Percentiles rank a stretch among this genome's conserved stretches.
phyloP scores from a whole-genome alignment of 1,284 basidiomycete genomes.

The Ganoderma leucocontextum region DNA sequence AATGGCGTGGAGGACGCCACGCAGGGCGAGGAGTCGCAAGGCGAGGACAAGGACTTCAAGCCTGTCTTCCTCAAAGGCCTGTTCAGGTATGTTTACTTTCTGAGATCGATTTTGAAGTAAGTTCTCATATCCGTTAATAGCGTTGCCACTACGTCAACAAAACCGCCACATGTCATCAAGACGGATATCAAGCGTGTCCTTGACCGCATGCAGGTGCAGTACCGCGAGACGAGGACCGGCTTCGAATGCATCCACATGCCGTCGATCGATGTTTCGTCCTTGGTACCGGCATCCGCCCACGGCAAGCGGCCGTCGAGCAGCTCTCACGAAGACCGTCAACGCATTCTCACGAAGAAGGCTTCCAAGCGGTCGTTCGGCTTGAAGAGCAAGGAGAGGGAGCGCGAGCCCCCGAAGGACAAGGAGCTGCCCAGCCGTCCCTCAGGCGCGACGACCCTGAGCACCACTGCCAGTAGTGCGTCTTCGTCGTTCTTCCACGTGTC shows the following conservation, averaged over 20 bases:
- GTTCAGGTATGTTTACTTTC: conserved; percentile 69
- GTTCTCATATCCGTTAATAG: conserved; percentile 46
- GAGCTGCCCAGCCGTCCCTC: conserved; percentile 61
- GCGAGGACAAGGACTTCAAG: conserved; percentile 77
- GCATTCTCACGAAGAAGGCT: conserved; percentile 73
- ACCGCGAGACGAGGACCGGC: conserved; percentile 89
- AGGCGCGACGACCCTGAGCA: conserved; percentile 58
- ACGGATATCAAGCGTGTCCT: conserved; percentile 88
- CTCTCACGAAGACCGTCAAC: conserved; percentile 59
- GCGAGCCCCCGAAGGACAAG: conserved; percentile 51
- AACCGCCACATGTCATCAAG: conserved; percentile 83
- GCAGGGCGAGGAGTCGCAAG: conserved; percentile 37
- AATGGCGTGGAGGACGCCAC: conserved; percentile 41
- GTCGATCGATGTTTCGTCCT: conserved; percentile 87
- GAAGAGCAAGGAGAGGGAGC: conserved; percentile 49
- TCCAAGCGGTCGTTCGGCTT: conserved; percentile 77
- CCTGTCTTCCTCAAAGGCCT: conserved; percentile 90
- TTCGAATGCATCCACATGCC: conserved; percentile 97
- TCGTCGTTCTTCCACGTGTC: conserved; percentile 84
- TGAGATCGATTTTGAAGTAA: not conserved
- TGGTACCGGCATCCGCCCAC: conserved; percentile 50
- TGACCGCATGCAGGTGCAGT: conserved; percentile 94
- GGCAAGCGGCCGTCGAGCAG: conserved; percentile 58
- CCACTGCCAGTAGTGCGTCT: conserved; percentile 75
- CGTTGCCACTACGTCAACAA: conserved; percentile 95